Conservation (phyloP, 495 filamentous ascomycete genomes). For the Apodospora peruviana region DNA sequence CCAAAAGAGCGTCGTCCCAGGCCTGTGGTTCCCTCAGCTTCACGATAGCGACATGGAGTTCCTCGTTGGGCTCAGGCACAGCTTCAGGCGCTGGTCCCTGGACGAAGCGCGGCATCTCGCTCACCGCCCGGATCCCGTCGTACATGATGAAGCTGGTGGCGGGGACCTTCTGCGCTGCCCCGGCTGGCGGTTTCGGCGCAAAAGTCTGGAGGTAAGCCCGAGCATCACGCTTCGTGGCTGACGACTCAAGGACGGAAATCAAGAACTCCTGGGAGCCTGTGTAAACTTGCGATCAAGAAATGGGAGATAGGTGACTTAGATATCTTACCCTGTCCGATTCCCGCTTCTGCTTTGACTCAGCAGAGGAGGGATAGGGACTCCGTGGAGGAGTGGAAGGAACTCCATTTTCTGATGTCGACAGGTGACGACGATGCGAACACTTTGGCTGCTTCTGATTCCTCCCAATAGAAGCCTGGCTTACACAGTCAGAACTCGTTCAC, state of each 20-base stretch:
- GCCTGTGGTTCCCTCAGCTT: constrained; percentile 71
- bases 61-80: constrained; percentile 31
- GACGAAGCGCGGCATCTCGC: constrained; percentile 29
- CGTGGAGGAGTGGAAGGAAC: background rate
- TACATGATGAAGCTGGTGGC: constrained; percentile 18
- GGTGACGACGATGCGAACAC: background rate
- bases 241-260: constrained; percentile 73
- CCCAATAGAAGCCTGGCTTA: background rate
- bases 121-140: constrained; percentile 33
- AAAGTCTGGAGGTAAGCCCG: constrained; percentile 81
- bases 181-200: constrained; percentile 31
- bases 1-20: constrained; percentile 59
- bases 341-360: constrained; percentile 38
- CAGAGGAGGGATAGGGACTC: constrained; percentile 28
- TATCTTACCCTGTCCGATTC: constrained; percentile 34
- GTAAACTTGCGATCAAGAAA: too few species aligned
- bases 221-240: constrained; percentile 85
- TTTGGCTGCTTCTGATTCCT: background rate
- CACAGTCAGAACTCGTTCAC: too few species aligned
- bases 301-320: background rate
- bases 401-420: constrained; percentile 15
- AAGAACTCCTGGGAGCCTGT: constrained; percentile 63
- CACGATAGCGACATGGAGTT: constrained; percentile 77
- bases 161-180: constrained; percentile 3
- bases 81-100: constrained; percentile 25